phyloP scores from a whole-genome alignment of 257 asterid species.

The Salvia splendens region DNA sequence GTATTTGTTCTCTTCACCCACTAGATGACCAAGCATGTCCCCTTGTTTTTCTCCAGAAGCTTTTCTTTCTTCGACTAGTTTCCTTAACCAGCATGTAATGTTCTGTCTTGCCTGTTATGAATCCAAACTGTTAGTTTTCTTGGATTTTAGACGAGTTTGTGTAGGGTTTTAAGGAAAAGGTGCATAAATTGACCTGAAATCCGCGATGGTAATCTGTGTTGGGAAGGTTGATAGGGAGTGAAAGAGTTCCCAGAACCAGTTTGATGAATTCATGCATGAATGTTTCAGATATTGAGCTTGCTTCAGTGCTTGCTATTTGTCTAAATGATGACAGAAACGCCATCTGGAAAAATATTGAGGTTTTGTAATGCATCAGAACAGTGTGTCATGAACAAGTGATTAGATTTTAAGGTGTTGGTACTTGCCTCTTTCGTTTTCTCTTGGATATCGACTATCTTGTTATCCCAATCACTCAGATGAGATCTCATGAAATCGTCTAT shows the following conservation, averaged over 20 bases:
- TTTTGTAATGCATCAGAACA: slow-evolving; percentile 29
- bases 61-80: slow-evolving; percentile 61
- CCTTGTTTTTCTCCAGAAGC: slow-evolving; percentile 40
- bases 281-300: slow-evolving; percentile 55
- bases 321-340: slow-evolving; percentile 81
- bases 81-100: slow-evolving; percentile 54
- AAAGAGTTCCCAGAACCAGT: slow-evolving; percentile 89
- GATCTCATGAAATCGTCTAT: slow-evolving; percentile 68
- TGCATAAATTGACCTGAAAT: slow-evolving; percentile 61
- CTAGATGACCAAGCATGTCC: slow-evolving; percentile 71
- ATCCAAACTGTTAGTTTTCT: slow-evolving; percentile 15
- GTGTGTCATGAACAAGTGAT: slow-evolving; percentile 24
- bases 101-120: slow-evolving; percentile 76
- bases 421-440: slow-evolving; percentile 73
- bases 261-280: slow-evolving; percentile 93
- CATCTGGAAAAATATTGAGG: slow-evolving; percentile 56
- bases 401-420: slow-evolving; percentile 27
- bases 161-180: not conserved
- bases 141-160: not conserved
- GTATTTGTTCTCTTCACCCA: slow-evolving; percentile 50
- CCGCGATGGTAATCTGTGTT: slow-evolving; percentile 77
- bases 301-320: slow-evolving; percentile 87
- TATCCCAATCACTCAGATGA: slow-evolving; percentile 67
- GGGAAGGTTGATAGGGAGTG: slow-evolving; percentile 92
- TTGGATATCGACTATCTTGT: slow-evolving; percentile 70